A percentile compares a stretch with the other conserved stretches of the same genome.
Evolutionary conservation across 768 basidiomycete species (phyloP).

Genomic region (Hemileccinum rubropunctum): DNA sequence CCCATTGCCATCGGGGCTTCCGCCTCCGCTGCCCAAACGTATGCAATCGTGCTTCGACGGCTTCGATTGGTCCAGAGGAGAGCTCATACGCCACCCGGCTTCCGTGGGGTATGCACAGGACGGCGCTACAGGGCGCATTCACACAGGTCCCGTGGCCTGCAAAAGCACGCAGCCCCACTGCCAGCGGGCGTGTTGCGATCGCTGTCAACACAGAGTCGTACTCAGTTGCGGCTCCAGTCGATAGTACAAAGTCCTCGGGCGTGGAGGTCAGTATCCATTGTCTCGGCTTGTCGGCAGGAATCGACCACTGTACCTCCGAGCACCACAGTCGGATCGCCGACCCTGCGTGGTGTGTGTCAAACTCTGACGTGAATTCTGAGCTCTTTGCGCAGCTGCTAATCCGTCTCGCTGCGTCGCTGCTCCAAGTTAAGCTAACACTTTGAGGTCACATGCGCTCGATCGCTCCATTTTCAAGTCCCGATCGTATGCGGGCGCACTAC

Average conservation of each 20-base stretch:
- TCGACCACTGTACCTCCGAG: conserved; percentile 1
- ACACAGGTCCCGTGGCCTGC: no score
- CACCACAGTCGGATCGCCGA: conserved; percentile 18
- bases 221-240: conserved; percentile 11
- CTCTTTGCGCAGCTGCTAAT: neutral
- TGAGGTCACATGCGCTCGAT: no score
- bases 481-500: no score
- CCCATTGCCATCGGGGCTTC: conserved; percentile 28
- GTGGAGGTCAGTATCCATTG: no score
- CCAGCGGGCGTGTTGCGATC: no score
- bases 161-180: neutral
- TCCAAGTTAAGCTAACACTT: neutral
- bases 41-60: conserved; percentile 2
- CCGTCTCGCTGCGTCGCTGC: neutral
- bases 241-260: conserved; percentile 4
- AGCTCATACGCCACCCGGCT: conserved; percentile 13
- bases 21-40: conserved; percentile 25
- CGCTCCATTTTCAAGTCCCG: no score
- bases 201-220: neutral
- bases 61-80: conserved; percentile 19
- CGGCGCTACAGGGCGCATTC: conserved; percentile 1
- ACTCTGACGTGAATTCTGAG: no score
- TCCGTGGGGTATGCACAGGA: conserved; percentile 12
- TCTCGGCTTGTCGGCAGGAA: conserved; percentile 4
- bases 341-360: conserved; percentile 5